A percentile compares a stretch with the other conserved stretches of the same genome.
Conservation (phyloP, 495 filamentous ascomycete genomes). For the Apiosordaria backusii region DNA sequence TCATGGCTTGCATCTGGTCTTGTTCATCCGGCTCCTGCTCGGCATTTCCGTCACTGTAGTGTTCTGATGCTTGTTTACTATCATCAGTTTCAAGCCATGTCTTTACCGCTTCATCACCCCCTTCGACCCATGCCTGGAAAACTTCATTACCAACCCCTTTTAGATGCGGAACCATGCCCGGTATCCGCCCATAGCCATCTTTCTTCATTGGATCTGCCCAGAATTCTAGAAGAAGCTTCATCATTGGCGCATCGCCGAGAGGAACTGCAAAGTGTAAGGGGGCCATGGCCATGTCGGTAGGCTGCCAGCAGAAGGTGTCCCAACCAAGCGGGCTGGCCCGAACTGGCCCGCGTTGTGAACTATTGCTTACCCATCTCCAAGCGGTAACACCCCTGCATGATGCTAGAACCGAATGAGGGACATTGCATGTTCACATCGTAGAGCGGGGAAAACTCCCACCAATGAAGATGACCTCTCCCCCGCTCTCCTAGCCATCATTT, state of each 20-base stretch:
- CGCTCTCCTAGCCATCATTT: not conserved
- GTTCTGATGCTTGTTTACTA: not conserved
- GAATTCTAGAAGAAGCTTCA: not conserved
- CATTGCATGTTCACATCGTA: not conserved
- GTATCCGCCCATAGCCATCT: not conserved
- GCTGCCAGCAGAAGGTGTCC: not conserved
- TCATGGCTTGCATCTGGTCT: not conserved
- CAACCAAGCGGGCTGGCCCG: not conserved
- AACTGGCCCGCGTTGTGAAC: not conserved
- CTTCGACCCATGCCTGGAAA: not conserved
- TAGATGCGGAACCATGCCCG: not conserved
- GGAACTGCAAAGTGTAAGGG: not conserved
- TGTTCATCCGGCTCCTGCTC: not conserved
- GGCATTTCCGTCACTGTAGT: not conserved
- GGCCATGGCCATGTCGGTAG: not conserved
- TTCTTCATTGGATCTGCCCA: not conserved
- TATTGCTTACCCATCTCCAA: not conserved
- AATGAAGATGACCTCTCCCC: no score
- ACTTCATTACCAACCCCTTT: not conserved
- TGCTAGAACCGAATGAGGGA: not conserved
- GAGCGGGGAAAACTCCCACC: not conserved
- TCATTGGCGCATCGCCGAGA: not conserved
- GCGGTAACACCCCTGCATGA: not conserved
- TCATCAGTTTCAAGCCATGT: not conserved
- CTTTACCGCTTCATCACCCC: not conserved